Evolutionary conservation across 176 grass and related monocot genomes (phyloP).

Genomic region (Guadua angustifolia): DNA sequence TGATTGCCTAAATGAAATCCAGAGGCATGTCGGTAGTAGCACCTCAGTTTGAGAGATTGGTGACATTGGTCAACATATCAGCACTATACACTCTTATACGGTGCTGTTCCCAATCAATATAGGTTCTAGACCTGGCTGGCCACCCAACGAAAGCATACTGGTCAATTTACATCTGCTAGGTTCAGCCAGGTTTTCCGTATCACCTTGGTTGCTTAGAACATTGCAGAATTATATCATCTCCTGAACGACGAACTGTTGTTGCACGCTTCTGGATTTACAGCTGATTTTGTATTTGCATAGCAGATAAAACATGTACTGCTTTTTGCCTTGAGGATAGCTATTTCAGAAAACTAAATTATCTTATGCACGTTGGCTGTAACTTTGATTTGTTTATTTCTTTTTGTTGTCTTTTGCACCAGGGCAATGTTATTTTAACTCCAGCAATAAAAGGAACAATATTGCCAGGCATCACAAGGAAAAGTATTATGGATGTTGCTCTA

Average conservation of each 20-base stretch:
- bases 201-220: slow-evolving; percentile 4
- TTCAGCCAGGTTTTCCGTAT: neutral
- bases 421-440: slow-evolving; percentile 81
- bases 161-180: neutral
- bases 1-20: neutral
- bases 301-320: neutral
- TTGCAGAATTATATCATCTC: neutral
- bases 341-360: slow-evolving; percentile 13
- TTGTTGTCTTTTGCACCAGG: slow-evolving; percentile 49
- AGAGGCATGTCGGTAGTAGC: neutral
- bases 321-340: slow-evolving; percentile 20
- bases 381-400: slow-evolving; percentile 31
- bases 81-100: neutral
- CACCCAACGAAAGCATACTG: neutral
- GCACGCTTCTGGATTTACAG: neutral
- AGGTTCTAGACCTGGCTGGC: neutral
- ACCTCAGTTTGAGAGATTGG: neutral
- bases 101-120: neutral
- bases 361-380: slow-evolving; percentile 19
- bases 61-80: neutral
- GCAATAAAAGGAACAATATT: slow-evolving; percentile 90
- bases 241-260: neutral
- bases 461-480: slow-evolving; percentile 97
- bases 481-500: slow-evolving; percentile 90
- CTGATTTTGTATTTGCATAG: neutral